Base-by-base conservation (phyloP, 2,329 filamentous ascomycete species). In the Cadophora sp. region DNA sequence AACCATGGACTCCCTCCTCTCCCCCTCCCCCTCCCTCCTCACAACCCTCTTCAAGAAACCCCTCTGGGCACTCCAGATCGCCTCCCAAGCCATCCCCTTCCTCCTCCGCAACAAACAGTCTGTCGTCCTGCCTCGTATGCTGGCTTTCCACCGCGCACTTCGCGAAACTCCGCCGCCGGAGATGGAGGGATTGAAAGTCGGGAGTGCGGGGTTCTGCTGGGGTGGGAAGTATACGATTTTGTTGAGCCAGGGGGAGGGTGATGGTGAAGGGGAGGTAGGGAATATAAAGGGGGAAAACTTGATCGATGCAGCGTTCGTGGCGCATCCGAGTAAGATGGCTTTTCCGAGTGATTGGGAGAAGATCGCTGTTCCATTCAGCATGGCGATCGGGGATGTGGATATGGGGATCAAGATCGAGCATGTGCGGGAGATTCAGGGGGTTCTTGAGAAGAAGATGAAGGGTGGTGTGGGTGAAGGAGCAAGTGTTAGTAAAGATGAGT, bases 301-400 rank as follows among this genome's bases (percentile, higher is more conserved):
- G 16, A 76, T 87, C 56, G 82, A 87, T 70, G 83, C 79, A 4
- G 84, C 76, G 11, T 86, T 86, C 72, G 81, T 82, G 0, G 84
- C 80, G 9, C 85, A 87, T 72, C 85, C 86, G 3, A 84, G 81
- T 67, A 71, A 81, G 31, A 68, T 89, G 37, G 74, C 71, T 0
- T 64, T 87, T 3, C 83, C 83, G 0, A 78, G 69, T 12, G 85
- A 88, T 55, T 56, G 56, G 26, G 78, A 84, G 34, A 79, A 78
- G 46, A 75, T 84, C 3, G 73, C 71, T 3, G 67, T 79, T 27
- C 85, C 85, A 6, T 71, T 84, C 53, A 80, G 80, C n/a, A 79
- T 86, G 66, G 83, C 83, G 4, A 69, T 84, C 7, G 82, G 80
- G 3, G 81, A 83, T 46, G 72, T 76, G 6, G 85, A 87, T 71